These are phyloP conservation scores for Plectosphaerella sp. DNA, from an alignment of 2,329 filamentous ascomycete genomes.

Conservation along the genomic window DNA sequence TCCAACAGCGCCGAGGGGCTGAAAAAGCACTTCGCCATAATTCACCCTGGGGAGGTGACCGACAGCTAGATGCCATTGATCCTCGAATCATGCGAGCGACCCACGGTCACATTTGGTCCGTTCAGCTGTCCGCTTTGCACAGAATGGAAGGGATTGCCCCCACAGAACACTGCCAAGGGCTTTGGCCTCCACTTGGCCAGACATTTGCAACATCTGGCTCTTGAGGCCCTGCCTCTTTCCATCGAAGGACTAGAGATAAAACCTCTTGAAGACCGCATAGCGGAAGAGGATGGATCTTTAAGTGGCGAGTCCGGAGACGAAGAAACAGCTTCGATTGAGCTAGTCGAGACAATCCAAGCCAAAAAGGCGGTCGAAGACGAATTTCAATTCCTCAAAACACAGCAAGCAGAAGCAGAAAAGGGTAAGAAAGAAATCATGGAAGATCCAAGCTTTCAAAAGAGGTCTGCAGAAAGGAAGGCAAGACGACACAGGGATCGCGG, in stretches of 20 bases:
- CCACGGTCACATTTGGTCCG: background rate
- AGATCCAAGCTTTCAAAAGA: no score
- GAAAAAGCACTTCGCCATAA: background rate
- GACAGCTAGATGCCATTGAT: background rate
- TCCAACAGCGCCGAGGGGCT: background rate
- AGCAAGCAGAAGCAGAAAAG: slow-evolving; percentile 38
- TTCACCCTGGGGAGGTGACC: background rate
- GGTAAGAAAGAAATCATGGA: slow-evolving; percentile 31
- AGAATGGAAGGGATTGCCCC: background rate
- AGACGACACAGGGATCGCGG: no score
- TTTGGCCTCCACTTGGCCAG: background rate
- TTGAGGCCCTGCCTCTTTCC: background rate
- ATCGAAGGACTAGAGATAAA: background rate
- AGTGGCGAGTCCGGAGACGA: background rate
- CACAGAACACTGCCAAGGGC: background rate
- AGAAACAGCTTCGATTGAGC: background rate
- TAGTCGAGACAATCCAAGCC: slow-evolving; percentile 40
- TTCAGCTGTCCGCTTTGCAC: background rate
- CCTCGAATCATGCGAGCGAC: background rate
- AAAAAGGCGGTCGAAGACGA: slow-evolving; percentile 58
- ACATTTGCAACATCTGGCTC: background rate
- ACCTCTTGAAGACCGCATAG: background rate
- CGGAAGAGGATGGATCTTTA: background rate
- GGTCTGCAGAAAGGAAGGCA: no score
- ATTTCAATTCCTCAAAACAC: slow-evolving; percentile 50